Evolutionary conservation across 257 asterid genomes (phyloP).

Genomic region (Forsythia suspensa): DNA sequence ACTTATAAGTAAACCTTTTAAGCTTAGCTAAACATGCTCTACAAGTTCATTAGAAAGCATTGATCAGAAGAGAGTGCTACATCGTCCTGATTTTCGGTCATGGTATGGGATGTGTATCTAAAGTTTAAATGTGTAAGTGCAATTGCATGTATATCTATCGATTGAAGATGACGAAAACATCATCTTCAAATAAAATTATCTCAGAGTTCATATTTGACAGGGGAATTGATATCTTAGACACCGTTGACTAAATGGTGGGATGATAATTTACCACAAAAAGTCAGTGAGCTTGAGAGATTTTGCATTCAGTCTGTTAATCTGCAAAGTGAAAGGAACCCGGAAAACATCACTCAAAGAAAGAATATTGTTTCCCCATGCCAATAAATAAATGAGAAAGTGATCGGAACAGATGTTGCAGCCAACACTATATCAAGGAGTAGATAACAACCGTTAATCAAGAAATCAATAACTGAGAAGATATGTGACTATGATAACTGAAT

Average conservation of each 20-base stretch:
- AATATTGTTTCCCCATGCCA: neutral
- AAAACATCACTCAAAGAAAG: neutral
- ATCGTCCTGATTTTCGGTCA: neutral
- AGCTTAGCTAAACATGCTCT: neutral
- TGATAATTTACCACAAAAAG: neutral
- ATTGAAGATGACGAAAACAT: neutral
- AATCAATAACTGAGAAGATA: neutral
- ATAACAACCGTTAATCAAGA: neutral
- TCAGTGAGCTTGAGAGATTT: neutral
- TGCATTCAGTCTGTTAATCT: neutral
- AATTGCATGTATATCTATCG: neutral
- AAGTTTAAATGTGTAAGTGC: neutral
- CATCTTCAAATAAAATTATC: neutral
- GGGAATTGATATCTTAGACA: neutral
- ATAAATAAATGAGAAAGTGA: neutral
- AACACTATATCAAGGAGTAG: neutral
- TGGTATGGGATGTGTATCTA: neutral
- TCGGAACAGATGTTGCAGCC: neutral
- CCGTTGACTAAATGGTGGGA: neutral
- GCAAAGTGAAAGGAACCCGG: neutral
- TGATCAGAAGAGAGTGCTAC: neutral
- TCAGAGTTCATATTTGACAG: neutral
- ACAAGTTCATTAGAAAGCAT: neutral
- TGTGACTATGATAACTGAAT: neutral
- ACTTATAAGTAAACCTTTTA: neutral